Conservation (phyloP, 306 rosid species). For the Trifolium fragiferum region DNA sequence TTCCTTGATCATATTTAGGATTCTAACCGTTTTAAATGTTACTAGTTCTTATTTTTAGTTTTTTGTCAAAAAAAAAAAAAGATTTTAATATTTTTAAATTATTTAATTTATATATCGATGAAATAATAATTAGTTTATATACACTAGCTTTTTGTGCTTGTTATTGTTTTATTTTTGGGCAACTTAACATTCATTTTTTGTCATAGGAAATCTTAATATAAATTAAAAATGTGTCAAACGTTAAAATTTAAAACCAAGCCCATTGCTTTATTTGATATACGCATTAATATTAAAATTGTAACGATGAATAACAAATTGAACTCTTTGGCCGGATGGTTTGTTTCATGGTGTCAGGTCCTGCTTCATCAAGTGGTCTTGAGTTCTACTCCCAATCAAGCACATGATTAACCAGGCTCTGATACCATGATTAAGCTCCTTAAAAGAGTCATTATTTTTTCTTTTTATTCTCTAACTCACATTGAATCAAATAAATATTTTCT, state of each 20-base stretch:
- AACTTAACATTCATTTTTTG: not conserved
- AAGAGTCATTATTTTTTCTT: not conserved
- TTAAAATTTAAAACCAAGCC: not conserved
- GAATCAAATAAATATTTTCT: not conserved
- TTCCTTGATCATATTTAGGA: no score
- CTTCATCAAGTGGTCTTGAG: constrained; percentile 44
- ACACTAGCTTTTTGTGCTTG: no score
- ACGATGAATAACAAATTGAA: not conserved
- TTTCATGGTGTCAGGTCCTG: constrained; percentile 40
- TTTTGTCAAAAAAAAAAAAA: no score
- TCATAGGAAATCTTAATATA: not conserved
- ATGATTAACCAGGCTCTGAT: constrained; percentile 50
- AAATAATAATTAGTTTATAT: no score
- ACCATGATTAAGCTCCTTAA: constrained; percentile 33
- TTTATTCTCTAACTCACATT: not conserved
- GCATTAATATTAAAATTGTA: not conserved
- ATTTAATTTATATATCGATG: no score
- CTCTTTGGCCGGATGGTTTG: not conserved
- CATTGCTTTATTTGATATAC: not conserved
- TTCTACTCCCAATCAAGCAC: constrained; percentile 36
- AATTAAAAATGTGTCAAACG: not conserved
- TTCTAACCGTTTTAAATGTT: no score
- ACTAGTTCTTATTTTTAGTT: no score
- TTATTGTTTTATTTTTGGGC: no score
- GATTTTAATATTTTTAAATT: no score